Evolutionary conservation across 257 asterid genomes (phyloP), one percentile per base, ranked within the genome.

Genomic region (Salvia hispanica): DNA sequence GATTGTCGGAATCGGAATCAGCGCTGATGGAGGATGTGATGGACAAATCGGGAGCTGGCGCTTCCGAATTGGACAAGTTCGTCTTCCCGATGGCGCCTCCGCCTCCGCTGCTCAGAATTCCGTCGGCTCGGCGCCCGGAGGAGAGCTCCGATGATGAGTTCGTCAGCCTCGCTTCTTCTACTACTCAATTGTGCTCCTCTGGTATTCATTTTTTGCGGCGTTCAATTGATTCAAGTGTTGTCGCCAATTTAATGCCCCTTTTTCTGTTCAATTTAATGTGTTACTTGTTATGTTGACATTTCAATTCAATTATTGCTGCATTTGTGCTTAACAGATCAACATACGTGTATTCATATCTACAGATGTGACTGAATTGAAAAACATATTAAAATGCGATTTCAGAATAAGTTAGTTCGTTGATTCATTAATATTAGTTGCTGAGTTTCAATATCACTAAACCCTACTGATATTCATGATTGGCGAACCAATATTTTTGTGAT

Each of bases 91-190:
- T 90, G 80, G 86, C 73, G 66, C 87, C 95, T 4, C 92, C 88
- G 28, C 97, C 87, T 45, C 92, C 96, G 66, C 86, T 83, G 47
- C 80, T 90, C 4, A 86, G 83, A 53, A 83, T 90, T 63, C 88
- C 89, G 72, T 47, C 87, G 50, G 0, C 72, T 10, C 74, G 78
- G 39, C 71, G 78, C 53, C 61, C 42, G 64, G 59, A 40, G 74
- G 59, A 65, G 12, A 70, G 66, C 72, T 76, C 82, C 9, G 40
- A 43, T 25, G 91, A 85, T 31, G 97, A 93, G 82, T 94, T 94
- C 64, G 89, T 94, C 16, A 94, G 96, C 60, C 72, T 91, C 86
- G 95, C 76, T 44, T 91, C 97, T 76, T 94, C 97, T 59, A 82
- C 93, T 33, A 83, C 95, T 60, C 95, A 84, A 62, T 73, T 91